phyloP scores from a whole-genome alignment of 2,329 filamentous ascomycete genomes.

The Ophiostoma sp. region DNA sequence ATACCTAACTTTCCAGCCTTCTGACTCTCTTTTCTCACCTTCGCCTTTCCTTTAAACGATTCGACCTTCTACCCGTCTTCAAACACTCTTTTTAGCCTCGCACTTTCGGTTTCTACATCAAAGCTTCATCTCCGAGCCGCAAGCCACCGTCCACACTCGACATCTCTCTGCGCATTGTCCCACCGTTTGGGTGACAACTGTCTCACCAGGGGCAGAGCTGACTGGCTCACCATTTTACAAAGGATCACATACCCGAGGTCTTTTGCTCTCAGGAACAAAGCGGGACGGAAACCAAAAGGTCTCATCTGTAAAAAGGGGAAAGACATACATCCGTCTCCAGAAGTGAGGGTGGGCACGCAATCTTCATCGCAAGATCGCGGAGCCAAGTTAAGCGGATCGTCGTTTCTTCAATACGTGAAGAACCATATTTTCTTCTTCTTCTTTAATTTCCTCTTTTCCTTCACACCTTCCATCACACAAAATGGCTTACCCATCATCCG shows the following conservation, averaged over 20 bases:
- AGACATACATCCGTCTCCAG: neutral
- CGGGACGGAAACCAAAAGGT: neutral
- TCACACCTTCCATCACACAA: neutral
- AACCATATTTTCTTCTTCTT: neutral
- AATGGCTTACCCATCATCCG: conserved; percentile 25
- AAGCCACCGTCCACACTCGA: conserved; percentile 20
- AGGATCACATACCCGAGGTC: neutral
- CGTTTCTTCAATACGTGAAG: neutral
- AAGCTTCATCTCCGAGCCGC: conserved; percentile 22
- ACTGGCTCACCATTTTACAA: conserved; percentile 4
- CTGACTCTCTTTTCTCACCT: neutral
- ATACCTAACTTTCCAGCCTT: neutral
- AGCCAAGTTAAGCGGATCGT: conserved; percentile 13
- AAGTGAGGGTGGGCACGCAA: conserved; percentile 8
- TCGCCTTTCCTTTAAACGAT: neutral
- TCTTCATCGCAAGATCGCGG: conserved; percentile 5
- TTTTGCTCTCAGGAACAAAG: neutral
- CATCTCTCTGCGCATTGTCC: conserved; percentile 19
- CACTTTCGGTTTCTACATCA: conserved; percentile 16
- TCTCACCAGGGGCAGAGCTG: conserved; percentile 18
- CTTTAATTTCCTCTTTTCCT: neutral
- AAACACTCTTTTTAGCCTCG: neutral
- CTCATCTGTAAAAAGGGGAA: conserved; percentile 9
- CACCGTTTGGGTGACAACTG: conserved; percentile 13
- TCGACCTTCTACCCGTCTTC: neutral